These are phyloP conservation scores for Plasmodium gaboni DNA, from an alignment of 169 alveolate species.

Conservation along the genomic window DNA sequence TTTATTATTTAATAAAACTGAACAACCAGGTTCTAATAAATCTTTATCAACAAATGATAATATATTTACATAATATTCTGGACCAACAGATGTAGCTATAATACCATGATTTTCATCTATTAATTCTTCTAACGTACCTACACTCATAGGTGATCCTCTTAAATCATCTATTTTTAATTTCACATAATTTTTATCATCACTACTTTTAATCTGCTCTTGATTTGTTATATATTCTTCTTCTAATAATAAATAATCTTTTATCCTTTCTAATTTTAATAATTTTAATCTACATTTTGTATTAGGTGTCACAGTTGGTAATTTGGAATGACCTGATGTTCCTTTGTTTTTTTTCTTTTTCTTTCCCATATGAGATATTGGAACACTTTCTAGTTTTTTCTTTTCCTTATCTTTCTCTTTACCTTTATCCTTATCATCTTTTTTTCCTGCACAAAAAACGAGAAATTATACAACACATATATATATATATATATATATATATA, in stretches of 20 bases:
- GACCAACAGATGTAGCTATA: conserved; percentile 98
- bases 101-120: conserved; percentile 99
- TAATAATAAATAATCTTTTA: conserved; percentile 95
- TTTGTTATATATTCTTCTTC: conserved; percentile 95
- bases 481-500: background rate
- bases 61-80: conserved; percentile 98
- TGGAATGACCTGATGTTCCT: conserved; percentile 82
- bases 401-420: conserved; percentile 78
- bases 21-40: conserved; percentile 98
- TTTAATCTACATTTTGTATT: conserved; percentile 94
- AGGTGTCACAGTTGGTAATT: conserved; percentile 95
- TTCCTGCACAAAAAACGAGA: conserved; percentile 9
- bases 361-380: conserved; percentile 77
- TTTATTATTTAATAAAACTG: conserved; percentile 97
- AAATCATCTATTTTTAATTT: conserved; percentile 94
- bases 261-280: conserved; percentile 93
- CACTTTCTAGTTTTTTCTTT: conserved; percentile 78
- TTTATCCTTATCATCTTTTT: conserved; percentile 74
- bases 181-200: conserved; percentile 82
- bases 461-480: background rate
- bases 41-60: conserved; percentile 98
- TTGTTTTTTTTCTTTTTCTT: conserved; percentile 64
- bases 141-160: conserved; percentile 98
- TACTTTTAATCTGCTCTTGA: conserved; percentile 87
- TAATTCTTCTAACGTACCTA: conserved; percentile 98